Evolutionary conservation across 2,329 filamentous ascomycete species (phyloP).

Genomic region (Trichoderma cornu-damae): DNA sequence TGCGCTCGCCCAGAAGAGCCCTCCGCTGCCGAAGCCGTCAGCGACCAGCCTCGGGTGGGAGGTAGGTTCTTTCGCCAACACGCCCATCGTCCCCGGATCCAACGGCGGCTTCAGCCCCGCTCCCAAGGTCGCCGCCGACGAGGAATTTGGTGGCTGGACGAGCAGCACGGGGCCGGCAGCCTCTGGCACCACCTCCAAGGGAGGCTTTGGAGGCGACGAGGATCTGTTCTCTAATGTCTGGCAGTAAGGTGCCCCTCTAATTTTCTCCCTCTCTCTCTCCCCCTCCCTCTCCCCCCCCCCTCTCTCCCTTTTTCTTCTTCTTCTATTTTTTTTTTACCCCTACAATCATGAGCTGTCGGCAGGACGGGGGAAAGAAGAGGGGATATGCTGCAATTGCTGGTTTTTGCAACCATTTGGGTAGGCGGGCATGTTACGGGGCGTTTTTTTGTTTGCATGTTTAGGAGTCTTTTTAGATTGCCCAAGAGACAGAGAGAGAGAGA

Average conservation of each 20-base stretch:
- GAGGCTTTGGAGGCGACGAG: slow-evolving; percentile 63
- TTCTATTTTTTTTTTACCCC: too few relatives aligned
- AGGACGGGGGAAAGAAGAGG: slow-evolving; percentile 19
- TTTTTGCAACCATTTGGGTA: slow-evolving; percentile 25
- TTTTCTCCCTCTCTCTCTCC: too few relatives aligned
- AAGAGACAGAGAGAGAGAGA: too few relatives aligned
- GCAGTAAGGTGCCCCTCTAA: slow-evolving; percentile 50
- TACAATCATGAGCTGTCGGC: slow-evolving; percentile 3
- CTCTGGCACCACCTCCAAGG: slow-evolving; percentile 47
- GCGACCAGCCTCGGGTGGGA: slow-evolving; percentile 61
- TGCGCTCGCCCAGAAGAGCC: slow-evolving; percentile 58
- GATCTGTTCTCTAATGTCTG: slow-evolving; percentile 96
- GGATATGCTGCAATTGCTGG: neutral
- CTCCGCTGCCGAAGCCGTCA: slow-evolving; percentile 42
- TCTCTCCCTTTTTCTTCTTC: too few relatives aligned
- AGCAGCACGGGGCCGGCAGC: slow-evolving; percentile 55
- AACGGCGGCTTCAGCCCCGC: slow-evolving; percentile 60
- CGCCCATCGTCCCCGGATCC: slow-evolving; percentile 56
- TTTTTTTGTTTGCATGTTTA: slow-evolving; percentile 31
- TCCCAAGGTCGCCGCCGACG: slow-evolving; percentile 76
- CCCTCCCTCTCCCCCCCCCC: too few relatives aligned
- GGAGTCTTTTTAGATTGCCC: slow-evolving; percentile 31
- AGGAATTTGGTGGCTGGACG: slow-evolving; percentile 95
- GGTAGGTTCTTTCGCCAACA: slow-evolving; percentile 48
- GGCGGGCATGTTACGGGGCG: slow-evolving; percentile 29